Percentiles rank a stretch among this genome's conserved stretches.
phyloP scores from a whole-genome alignment of 2,329 filamentous ascomycete genomes.

The Neofusicoccum laricinum region DNA sequence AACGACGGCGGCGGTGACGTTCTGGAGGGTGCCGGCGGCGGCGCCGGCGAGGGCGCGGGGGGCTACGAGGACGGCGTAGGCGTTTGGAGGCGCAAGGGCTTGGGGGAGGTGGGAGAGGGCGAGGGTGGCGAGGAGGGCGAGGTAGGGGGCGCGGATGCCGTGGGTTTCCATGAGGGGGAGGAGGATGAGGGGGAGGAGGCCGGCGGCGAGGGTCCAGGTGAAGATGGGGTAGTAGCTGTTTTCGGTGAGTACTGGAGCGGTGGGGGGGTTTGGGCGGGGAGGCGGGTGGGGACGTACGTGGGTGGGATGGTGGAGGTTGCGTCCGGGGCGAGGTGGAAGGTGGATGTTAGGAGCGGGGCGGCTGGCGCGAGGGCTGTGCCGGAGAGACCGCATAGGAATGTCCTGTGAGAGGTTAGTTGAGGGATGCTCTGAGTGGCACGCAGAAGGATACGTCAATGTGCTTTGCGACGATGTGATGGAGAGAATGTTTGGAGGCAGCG shows the following conservation, averaged over 20 bases:
- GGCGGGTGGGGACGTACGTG: conserved; percentile 16
- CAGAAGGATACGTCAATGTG: neutral
- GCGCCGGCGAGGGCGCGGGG: conserved; percentile 45
- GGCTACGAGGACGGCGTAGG: conserved; percentile 45
- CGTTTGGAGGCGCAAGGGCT: conserved; percentile 37
- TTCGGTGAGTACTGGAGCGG: too few species aligned
- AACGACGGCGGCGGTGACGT: conserved; percentile 34
- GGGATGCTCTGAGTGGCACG: neutral
- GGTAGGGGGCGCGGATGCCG: conserved; percentile 26
- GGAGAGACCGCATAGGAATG: conserved; percentile 35
- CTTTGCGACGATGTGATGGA: too few species aligned
- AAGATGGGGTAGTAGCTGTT: conserved; percentile 34
- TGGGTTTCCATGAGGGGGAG: conserved; percentile 39
- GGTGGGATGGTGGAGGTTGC: conserved; percentile 29
- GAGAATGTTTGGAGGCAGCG: neutral
- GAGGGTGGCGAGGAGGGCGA: conserved; percentile 30
- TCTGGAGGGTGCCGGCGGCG: conserved; percentile 42
- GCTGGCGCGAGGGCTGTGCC: conserved; percentile 37
- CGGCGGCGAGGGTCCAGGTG: conserved; percentile 37
- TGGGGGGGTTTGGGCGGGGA: too few species aligned
- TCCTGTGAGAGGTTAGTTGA: conserved; percentile 12
- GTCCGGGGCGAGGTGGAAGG: conserved; percentile 18
- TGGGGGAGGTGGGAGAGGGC: conserved; percentile 44
- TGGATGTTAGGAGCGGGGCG: conserved; percentile 23
- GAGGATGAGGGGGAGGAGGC: conserved; percentile 33